phyloP scores from a whole-genome alignment of 441 rosid genomes.

The Adansonia gregorii region DNA sequence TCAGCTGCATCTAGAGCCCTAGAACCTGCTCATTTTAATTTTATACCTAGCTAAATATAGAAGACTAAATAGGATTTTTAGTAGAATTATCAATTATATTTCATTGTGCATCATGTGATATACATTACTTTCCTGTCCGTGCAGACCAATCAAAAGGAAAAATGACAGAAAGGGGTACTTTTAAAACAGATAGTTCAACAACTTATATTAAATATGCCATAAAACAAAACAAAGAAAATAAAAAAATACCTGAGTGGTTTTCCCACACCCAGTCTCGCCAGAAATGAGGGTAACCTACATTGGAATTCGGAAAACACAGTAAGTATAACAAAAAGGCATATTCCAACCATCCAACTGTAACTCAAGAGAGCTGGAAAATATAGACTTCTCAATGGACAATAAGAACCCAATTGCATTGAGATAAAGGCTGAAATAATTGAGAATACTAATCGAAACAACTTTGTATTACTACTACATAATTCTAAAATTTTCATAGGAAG shows the following conservation, averaged over 20 bases:
- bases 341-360: constrained; percentile 10
- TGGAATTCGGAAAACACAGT: constrained; percentile 24
- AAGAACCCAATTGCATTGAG: constrained; percentile 21
- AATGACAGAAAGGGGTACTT: not conserved
- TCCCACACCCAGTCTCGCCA: constrained; percentile 98
- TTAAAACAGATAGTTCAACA: constrained; percentile 1
- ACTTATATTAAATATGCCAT: constrained; percentile 4
- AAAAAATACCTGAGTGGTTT: constrained; percentile 89
- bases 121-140: not conserved
- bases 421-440: constrained; percentile 16
- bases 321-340: constrained; percentile 15
- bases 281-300: constrained; percentile 85
- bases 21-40: constrained; percentile 8
- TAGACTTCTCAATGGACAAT: not conserved
- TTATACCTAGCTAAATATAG: not conserved
- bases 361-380: not conserved
- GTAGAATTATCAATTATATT: constrained; percentile 3
- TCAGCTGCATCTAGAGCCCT: constrained; percentile 11
- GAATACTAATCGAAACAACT: not conserved
- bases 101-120: not conserved
- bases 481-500: not conserved
- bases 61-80: constrained; percentile 5
- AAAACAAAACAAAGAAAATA: constrained; percentile 35
- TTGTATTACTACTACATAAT: not conserved
- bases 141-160: constrained; percentile 14